Evolutionary conservation across 192 early-diverging fungal genomes (phyloP).

Genomic region (Spizellomyces punctatus): DNA sequence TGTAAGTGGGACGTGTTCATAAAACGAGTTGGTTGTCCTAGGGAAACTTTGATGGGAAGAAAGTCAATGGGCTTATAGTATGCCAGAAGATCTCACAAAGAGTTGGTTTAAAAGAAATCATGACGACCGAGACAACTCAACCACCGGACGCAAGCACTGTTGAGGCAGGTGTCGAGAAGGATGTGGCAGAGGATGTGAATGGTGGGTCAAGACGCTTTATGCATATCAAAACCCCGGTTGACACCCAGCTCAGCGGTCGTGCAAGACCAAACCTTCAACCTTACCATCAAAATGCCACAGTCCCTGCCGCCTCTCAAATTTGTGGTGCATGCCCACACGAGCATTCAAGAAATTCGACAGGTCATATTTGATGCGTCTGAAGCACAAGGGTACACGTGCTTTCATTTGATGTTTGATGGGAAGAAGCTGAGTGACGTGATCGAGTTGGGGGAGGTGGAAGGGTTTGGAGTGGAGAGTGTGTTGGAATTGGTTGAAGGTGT

Average conservation of each 20-base stretch:
- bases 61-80: too few relatives aligned
- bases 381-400: slow-evolving; percentile 88
- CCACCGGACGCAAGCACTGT: too few relatives aligned
- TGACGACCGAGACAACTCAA: too few relatives aligned
- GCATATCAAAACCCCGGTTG: too few relatives aligned
- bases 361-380: slow-evolving; percentile 84
- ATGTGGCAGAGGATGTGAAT: too few relatives aligned
- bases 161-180: too few relatives aligned
- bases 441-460: slow-evolving; percentile 65
- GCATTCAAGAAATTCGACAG: slow-evolving; percentile 86
- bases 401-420: slow-evolving; percentile 78
- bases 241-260: neutral
- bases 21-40: too few relatives aligned
- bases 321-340: slow-evolving; percentile 39
- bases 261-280: slow-evolving; percentile 9
- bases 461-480: slow-evolving; percentile 74
- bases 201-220: too few relatives aligned
- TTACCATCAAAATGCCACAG: slow-evolving; percentile 15
- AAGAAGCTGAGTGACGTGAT: slow-evolving; percentile 68
- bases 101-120: too few relatives aligned
- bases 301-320: slow-evolving; percentile 3
- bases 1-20: too few relatives aligned
- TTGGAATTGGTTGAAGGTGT: slow-evolving; percentile 3
- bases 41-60: too few relatives aligned
- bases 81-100: too few relatives aligned